Conservation (phyloP, 352 stramenopile genomes). For the Globisporangium abappressorium region DNA sequence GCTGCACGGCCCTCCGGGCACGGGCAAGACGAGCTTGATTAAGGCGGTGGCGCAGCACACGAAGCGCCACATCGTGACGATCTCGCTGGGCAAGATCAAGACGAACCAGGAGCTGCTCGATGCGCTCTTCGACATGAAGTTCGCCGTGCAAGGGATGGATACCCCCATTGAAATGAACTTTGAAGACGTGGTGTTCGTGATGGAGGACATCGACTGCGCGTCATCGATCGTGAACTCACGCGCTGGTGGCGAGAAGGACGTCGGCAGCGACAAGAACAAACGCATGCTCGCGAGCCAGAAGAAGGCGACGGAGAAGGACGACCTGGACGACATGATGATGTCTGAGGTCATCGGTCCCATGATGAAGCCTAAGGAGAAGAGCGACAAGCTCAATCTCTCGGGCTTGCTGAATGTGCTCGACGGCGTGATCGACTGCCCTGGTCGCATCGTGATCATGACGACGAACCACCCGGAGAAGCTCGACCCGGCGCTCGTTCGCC, state of each 20-base stretch:
- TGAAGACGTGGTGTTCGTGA: constrained; percentile 65
- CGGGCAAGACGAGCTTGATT: constrained; percentile 90
- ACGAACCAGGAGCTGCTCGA: constrained; percentile 69
- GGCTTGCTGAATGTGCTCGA: constrained; percentile 90
- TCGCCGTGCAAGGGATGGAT: constrained; percentile 39
- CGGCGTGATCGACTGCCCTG: constrained; percentile 87
- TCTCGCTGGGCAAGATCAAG: constrained; percentile 56
- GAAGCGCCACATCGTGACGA: constrained; percentile 71
- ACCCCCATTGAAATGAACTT: constrained; percentile 42
- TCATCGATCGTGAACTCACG: constrained; percentile 38
- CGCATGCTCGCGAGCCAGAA: constrained; percentile 11
- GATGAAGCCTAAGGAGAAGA: background rate
- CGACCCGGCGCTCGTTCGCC: constrained; percentile 87
- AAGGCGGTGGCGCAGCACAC: constrained; percentile 84
- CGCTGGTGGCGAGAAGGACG: background rate
- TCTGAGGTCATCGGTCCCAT: constrained; percentile 25
- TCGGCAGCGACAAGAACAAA: background rate
- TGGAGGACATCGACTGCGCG: constrained; percentile 21
- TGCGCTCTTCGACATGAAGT: constrained; percentile 53
- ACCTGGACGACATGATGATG: constrained; percentile 30
- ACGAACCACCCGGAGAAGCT: constrained; percentile 92
- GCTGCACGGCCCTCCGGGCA: constrained; percentile 78
- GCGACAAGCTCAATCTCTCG: constrained; percentile 71
- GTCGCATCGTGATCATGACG: constrained; percentile 91
- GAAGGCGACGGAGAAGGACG: constrained; percentile 21